These are phyloP conservation scores for Diaporthe ilicicola DNA, from an alignment of 2,329 filamentous ascomycete genomes.

Conservation along the genomic window DNA sequence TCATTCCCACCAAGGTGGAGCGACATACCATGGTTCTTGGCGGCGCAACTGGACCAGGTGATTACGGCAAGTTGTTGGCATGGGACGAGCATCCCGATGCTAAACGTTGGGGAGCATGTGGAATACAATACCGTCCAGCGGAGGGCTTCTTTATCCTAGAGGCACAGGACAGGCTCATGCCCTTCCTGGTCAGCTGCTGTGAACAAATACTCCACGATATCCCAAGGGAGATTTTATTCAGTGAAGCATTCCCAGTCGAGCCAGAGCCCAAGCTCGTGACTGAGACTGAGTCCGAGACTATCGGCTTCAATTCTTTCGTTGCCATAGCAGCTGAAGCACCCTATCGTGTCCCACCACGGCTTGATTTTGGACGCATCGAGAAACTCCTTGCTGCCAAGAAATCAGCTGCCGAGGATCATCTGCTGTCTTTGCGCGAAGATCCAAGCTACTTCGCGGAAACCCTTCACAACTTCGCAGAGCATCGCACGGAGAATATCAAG, in stretches of 20 bases:
- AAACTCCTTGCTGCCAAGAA: slow-evolving; percentile 52
- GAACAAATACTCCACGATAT: slow-evolving; percentile 61
- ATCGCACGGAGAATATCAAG: slow-evolving; percentile 53
- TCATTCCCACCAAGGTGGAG: slow-evolving; percentile 42
- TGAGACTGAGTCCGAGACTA: slow-evolving; percentile 41
- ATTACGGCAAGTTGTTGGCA: slow-evolving; percentile 48
- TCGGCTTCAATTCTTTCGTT: slow-evolving; percentile 48
- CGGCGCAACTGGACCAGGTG: slow-evolving; percentile 37
- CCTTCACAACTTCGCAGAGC: slow-evolving; percentile 44
- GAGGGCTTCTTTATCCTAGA: slow-evolving; percentile 60
- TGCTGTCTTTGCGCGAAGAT: slow-evolving; percentile 66
- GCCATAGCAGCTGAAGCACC: slow-evolving; percentile 57
- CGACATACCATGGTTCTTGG: slow-evolving; percentile 46
- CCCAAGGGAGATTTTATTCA: slow-evolving; percentile 39
- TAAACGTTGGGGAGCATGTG: slow-evolving; percentile 45
- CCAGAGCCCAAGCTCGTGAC: slow-evolving; percentile 47
- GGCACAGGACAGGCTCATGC: slow-evolving; percentile 55
- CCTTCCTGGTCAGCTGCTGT: slow-evolving; percentile 59
- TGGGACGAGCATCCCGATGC: slow-evolving; percentile 48
- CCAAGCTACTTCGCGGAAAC: slow-evolving; percentile 61
- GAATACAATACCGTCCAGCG: slow-evolving; percentile 51
- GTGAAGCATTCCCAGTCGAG: slow-evolving; percentile 43
- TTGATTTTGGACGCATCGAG: slow-evolving; percentile 56
- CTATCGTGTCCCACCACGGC: slow-evolving; percentile 56
- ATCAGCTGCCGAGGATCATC: slow-evolving; percentile 58